These are phyloP conservation scores for Omphalotus olearius DNA, from an alignment of 1,284 basidiomycete species.

Conservation along the genomic window DNA sequence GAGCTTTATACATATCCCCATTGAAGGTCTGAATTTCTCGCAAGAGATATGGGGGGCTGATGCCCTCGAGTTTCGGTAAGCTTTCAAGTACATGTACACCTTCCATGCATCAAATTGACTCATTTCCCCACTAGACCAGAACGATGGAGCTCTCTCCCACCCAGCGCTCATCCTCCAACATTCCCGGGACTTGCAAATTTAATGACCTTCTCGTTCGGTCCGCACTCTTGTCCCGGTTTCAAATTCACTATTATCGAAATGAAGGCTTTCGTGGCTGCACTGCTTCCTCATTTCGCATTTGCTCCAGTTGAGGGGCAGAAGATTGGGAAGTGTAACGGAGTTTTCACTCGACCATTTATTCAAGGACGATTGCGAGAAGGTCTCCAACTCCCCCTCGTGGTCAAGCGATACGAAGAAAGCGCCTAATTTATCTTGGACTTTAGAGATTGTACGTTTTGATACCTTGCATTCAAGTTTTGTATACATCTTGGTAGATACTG, in stretches of 20 bases:
- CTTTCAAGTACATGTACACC: constrained; percentile 6
- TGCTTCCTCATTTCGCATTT: constrained; percentile 42
- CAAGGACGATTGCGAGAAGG: constrained; percentile 32
- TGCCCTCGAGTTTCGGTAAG: constrained; percentile 46
- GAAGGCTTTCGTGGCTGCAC: constrained; percentile 43
- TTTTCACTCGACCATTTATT: constrained; percentile 45
- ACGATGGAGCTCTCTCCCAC: constrained; percentile 42
- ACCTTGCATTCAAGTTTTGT: neutral
- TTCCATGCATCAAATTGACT: constrained; percentile 7
- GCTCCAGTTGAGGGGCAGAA: constrained; percentile 32
- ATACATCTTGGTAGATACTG: neutral
- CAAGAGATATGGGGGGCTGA: constrained; percentile 51
- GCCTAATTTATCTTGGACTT: neutral
- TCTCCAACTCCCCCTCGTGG: constrained; percentile 34
- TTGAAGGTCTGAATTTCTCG: constrained; percentile 47
- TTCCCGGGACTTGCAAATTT: constrained; percentile 44
- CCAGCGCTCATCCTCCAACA: constrained; percentile 26
- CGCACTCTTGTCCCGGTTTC: constrained; percentile 44
- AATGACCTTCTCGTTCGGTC: constrained; percentile 53
- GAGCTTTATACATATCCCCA: constrained; percentile 50
- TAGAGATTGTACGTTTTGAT: neutral
- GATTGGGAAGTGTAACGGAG: constrained; percentile 42
- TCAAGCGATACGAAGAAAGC: constrained; percentile 24
- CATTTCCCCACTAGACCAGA: constrained; percentile 34
- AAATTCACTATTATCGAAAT: constrained; percentile 42